Conservation (phyloP, 2,329 filamentous ascomycete genomes). For the Epichloe aotearoae region DNA sequence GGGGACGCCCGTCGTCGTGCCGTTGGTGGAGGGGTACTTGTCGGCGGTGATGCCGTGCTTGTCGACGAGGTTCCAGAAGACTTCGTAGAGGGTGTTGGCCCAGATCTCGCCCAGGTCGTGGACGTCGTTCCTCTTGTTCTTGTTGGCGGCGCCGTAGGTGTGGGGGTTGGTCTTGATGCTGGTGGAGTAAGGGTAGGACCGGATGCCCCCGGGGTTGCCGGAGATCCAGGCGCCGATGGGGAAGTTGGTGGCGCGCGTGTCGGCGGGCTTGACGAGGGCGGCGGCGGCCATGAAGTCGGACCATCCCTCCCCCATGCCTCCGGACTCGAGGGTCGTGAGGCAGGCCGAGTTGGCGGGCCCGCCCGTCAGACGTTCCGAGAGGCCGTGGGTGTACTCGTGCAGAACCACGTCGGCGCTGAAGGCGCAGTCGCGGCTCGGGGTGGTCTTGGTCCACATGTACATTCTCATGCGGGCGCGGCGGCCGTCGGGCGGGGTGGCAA, state of each 20-base stretch:
- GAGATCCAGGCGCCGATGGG: slow-evolving; percentile 36
- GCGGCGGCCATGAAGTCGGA: slow-evolving; percentile 41
- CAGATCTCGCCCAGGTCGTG: slow-evolving; percentile 39
- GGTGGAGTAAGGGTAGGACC: slow-evolving; percentile 38
- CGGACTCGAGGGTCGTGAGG: slow-evolving; percentile 31
- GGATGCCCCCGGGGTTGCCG: slow-evolving; percentile 33
- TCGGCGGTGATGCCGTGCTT: slow-evolving; percentile 37
- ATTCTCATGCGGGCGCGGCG: slow-evolving; percentile 22
- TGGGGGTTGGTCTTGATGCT: slow-evolving; percentile 34
- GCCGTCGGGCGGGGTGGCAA: too few relatives aligned
- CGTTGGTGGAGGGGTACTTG: slow-evolving; percentile 19
- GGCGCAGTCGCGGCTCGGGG: slow-evolving; percentile 36
- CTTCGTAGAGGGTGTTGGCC: slow-evolving; percentile 40
- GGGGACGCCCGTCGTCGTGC: too few relatives aligned
- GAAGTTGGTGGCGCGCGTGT: slow-evolving; percentile 33
- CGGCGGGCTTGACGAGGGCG: slow-evolving; percentile 30
- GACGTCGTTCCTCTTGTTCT: slow-evolving; percentile 20
- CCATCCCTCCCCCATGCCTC: slow-evolving; percentile 47
- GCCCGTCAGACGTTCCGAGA: slow-evolving; percentile 26
- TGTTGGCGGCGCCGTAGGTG: slow-evolving; percentile 32
- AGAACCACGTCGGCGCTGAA: slow-evolving; percentile 48
- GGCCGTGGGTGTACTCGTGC: slow-evolving; percentile 43
- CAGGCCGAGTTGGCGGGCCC: slow-evolving; percentile 36
- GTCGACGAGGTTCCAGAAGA: slow-evolving; percentile 45
- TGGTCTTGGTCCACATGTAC: slow-evolving; percentile 40